A percentile compares a stretch with the other conserved stretches of the same genome.
These are phyloP conservation scores for Apostasia shenzhenica DNA, from an alignment of 106 monocot species.

Conservation along the genomic window DNA sequence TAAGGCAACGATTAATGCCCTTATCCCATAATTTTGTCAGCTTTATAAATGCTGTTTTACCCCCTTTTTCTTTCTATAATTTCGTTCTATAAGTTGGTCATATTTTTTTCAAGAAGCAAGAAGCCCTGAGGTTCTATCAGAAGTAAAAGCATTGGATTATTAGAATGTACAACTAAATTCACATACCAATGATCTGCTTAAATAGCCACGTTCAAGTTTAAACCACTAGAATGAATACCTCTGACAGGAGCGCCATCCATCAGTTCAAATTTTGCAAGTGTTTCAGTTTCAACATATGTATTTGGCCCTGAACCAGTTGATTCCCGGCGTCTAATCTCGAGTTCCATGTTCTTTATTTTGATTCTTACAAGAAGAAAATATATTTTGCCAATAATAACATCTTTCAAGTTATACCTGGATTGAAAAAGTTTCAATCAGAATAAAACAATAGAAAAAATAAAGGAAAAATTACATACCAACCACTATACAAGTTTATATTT, in stretches of 20 bases:
- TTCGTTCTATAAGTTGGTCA: too few species aligned
- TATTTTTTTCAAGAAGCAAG: background rate
- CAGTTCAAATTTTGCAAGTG: slow-evolving; percentile 87
- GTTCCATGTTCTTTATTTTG: slow-evolving; percentile 89
- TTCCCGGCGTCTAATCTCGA: slow-evolving; percentile 75
- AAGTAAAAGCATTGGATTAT: too few species aligned
- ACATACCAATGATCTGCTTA: too few species aligned
- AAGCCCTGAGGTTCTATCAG: background rate
- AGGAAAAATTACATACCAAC: background rate
- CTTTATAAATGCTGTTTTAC: too few species aligned
- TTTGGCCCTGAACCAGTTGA: slow-evolving; percentile 81
- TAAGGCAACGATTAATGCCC: too few species aligned
- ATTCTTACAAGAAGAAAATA: slow-evolving; percentile 95
- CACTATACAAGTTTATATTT: background rate
- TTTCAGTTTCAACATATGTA: slow-evolving; percentile 94
- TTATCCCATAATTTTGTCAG: too few species aligned
- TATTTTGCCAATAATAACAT: slow-evolving; percentile 82
- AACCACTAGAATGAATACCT: slow-evolving; percentile 29
- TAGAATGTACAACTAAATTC: too few species aligned
- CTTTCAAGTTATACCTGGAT: slow-evolving; percentile 75
- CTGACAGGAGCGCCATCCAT: slow-evolving; percentile 96
- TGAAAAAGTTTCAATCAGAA: slow-evolving; percentile 14
- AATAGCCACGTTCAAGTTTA: too few species aligned
- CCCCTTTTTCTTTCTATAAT: too few species aligned
- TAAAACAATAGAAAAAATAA: background rate